Conservation (phyloP, 306 rosid genomes). For the Trifolium pratense region DNA sequence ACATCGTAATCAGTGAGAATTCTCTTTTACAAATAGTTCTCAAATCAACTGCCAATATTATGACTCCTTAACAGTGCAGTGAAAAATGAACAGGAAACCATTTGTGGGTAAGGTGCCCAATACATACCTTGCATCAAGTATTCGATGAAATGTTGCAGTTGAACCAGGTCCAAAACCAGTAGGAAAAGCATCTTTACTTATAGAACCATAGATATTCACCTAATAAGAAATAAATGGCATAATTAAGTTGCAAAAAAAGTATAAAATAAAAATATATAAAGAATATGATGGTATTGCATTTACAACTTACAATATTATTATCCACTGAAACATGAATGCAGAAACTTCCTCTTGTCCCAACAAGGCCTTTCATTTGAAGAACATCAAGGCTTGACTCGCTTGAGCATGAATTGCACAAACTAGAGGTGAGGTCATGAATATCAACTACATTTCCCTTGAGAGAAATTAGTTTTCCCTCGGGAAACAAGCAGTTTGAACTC, state of each 20-base stretch:
- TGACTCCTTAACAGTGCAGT: conserved; percentile 6
- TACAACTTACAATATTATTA: conserved; percentile 69
- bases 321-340: conserved; percentile 79
- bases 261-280: conserved; percentile 31
- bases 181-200: conserved; percentile 56
- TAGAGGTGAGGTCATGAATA: conserved; percentile 52
- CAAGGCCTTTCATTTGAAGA: conserved; percentile 50
- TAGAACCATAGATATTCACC: conserved; percentile 70
- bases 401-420: conserved; percentile 47
- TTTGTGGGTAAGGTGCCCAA: conserved; percentile 18
- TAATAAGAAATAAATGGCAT: conserved; percentile 44
- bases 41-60: conserved; percentile 14
- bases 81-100: conserved; percentile 29
- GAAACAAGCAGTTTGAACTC: conserved; percentile 58
- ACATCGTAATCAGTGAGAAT: conserved; percentile 7
- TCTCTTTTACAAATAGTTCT: conserved; percentile 4
- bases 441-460: conserved; percentile 64
- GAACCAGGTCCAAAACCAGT: conserved; percentile 85
- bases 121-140: conserved; percentile 73
- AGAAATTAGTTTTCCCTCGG: conserved; percentile 73
- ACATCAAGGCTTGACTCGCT: conserved; percentile 47
- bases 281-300: conserved; percentile 32
- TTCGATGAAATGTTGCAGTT: conserved; percentile 75
- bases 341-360: conserved; percentile 48
- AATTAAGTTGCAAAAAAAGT: conserved; percentile 23